These are phyloP conservation scores for Aspergillus hancockii DNA, from an alignment of 495 filamentous ascomycete genomes.

Conservation along the genomic window DNA sequence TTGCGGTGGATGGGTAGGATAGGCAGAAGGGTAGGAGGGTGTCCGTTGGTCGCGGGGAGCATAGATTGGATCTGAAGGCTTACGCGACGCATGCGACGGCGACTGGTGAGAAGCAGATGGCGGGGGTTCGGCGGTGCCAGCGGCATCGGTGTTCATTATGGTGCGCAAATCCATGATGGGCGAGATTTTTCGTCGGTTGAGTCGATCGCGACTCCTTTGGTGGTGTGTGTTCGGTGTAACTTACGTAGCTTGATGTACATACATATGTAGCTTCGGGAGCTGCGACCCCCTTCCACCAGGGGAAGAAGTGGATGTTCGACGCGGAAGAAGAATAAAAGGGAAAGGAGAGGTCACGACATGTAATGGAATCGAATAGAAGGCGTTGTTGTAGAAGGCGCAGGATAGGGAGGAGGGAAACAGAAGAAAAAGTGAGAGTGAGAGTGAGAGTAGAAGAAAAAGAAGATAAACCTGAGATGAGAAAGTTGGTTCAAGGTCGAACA, in stretches of 20 bases:
- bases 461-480: not conserved
- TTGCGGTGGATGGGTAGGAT: slow-evolving; percentile 41
- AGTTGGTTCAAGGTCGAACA: not conserved
- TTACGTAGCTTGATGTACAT: slow-evolving; percentile 4
- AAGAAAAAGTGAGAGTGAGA: not conserved
- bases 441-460: slow-evolving; percentile 6
- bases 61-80: slow-evolving; percentile 33
- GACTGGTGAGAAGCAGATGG: slow-evolving; percentile 25
- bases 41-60: slow-evolving; percentile 32
- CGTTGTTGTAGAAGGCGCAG: slow-evolving; percentile 6
- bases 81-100: slow-evolving; percentile 21
- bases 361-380: slow-evolving; percentile 1
- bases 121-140: slow-evolving; percentile 33
- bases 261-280: not conserved
- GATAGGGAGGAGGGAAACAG: not conserved
- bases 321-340: slow-evolving; percentile 1
- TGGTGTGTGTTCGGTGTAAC: not conserved
- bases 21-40: slow-evolving; percentile 28
- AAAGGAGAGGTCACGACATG: slow-evolving; percentile 3
- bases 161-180: slow-evolving; percentile 55
- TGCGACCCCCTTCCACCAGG: slow-evolving; percentile 14
- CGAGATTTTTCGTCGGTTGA: slow-evolving; percentile 4
- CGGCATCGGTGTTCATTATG: slow-evolving; percentile 53
- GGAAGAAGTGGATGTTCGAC: not conserved
- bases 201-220: not conserved